phyloP scores from a whole-genome alignment of 768 basidiomycete species.

The Lentinula lateritia region DNA sequence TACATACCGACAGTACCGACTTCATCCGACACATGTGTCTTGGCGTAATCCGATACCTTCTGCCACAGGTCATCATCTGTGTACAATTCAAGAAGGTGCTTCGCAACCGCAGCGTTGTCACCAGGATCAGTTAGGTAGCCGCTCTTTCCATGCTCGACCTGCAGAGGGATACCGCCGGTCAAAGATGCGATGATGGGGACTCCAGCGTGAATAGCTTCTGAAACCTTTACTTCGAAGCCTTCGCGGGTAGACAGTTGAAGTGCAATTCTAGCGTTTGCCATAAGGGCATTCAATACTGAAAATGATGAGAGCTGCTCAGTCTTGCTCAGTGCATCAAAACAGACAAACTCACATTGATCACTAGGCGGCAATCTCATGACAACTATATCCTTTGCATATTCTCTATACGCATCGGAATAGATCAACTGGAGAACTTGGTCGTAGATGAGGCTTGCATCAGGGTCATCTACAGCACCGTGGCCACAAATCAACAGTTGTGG shows the following conservation, averaged over 20 bases:
- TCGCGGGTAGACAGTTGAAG: slow-evolving; percentile 90
- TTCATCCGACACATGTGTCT: slow-evolving; percentile 77
- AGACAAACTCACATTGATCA: slow-evolving; percentile 58
- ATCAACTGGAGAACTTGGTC: slow-evolving; percentile 69
- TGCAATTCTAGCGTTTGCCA: slow-evolving; percentile 86
- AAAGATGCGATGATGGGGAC: slow-evolving; percentile 79
- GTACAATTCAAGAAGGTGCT: slow-evolving; percentile 71
- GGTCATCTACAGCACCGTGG: slow-evolving; percentile 92
- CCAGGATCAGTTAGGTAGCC: slow-evolving; percentile 79
- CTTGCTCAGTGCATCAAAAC: neutral
- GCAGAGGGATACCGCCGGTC: slow-evolving; percentile 93
- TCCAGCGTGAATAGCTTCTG: slow-evolving; percentile 88
- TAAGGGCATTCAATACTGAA: slow-evolving; percentile 77
- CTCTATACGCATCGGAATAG: slow-evolving; percentile 41
- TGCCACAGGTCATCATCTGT: slow-evolving; percentile 67
- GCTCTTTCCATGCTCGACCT: slow-evolving; percentile 82
- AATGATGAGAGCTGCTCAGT: slow-evolving; percentile 5
- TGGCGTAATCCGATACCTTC: slow-evolving; percentile 60
- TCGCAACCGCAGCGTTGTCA: slow-evolving; percentile 71
- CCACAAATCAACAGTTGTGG: slow-evolving; percentile 83
- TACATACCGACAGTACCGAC: slow-evolving; percentile 71
- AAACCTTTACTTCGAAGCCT: slow-evolving; percentile 97
- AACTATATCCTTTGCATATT: slow-evolving; percentile 58
- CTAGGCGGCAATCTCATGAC: slow-evolving; percentile 81
- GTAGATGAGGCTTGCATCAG: slow-evolving; percentile 90